Evolutionary conservation across 2,329 filamentous ascomycete species (phyloP).

Genomic region (Fusarium torulosum): DNA sequence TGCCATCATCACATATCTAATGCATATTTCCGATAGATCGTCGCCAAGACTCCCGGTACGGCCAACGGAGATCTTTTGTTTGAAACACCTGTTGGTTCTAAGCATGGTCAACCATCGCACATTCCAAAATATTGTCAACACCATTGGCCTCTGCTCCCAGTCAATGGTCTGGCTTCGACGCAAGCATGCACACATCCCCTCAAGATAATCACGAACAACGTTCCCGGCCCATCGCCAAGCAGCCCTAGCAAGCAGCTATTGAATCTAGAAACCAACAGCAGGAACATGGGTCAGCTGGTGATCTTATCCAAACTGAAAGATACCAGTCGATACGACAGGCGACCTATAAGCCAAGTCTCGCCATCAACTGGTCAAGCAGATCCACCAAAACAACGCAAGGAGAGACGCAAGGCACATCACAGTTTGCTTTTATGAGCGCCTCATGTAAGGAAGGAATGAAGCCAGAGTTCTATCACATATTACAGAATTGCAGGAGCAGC

Average conservation of each 20-base stretch:
- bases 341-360: neutral
- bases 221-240: slow-evolving; percentile 10
- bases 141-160: slow-evolving; percentile 10
- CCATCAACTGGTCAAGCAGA: neutral
- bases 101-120: slow-evolving; percentile 8
- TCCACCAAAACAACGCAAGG: slow-evolving; percentile 2
- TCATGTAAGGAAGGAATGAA: slow-evolving; percentile 8
- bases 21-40: neutral
- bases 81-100: slow-evolving; percentile 22
- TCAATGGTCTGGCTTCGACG: neutral
- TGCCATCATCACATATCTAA: neutral
- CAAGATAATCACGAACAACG: neutral
- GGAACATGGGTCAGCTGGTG: slow-evolving; percentile 20
- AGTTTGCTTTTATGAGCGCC: slow-evolving; percentile 8
- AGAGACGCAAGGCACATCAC: neutral
- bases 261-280: slow-evolving; percentile 20
- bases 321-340: neutral
- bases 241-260: neutral
- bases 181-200: neutral
- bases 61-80: neutral
- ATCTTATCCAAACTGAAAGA: neutral
- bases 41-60: slow-evolving; percentile 1
- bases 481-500: neutral
- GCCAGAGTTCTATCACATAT: neutral
- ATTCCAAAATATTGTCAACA: slow-evolving; percentile 11